Base-by-base conservation (phyloP, 2,329 filamentous ascomycete species). In the Hymenoscyphus linearis region DNA sequence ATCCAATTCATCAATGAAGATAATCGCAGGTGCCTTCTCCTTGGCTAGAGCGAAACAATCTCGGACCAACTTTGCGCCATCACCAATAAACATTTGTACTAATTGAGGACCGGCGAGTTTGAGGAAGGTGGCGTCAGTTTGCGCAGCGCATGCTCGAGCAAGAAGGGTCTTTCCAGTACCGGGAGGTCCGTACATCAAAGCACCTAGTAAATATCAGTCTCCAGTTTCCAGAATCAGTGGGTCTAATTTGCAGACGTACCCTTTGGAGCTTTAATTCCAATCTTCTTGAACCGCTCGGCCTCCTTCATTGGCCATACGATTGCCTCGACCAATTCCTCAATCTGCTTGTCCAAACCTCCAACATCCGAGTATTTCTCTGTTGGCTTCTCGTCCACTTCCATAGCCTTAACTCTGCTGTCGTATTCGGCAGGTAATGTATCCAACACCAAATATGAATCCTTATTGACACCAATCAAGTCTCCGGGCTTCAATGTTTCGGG, bases 291-390 rank as follows among this genome's bases (percentile, higher is more conserved):
- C 22, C 93, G 86, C 70, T 99, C 96, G 1, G 95, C 93, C 79
- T 99, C 93, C 84, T 98, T 98, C 95, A 99, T 99, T 1, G 95
- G 95, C 93, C 93, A 98, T 34, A 99, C 95, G 56, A 99, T 95
- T 60, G 95, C 95, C 79, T 99, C 95, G 9, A 99, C 93, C 59
- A 99, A 84, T 79, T 99, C 96, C 76, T 97, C 93, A 73, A 99
- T 99, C 81, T 99, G 95, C 80, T 99, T 99, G 78, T 97, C 93
- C 71, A 99, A 77, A 57, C 95, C 95, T 78, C 95, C 95, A 14
- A 99, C 96, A 79, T 99, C 95, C 59, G 88, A 95, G 79, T 99
- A 99, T 79, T 98, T 96, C 78, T 99, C 95, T 44, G 93, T 98
- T 10, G 95, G 96, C 82, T 99, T 99, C 83, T 99, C 96, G 72